Evolutionary conservation across 257 asterid genomes (phyloP).

Genomic region (Craterostigma plantagineum): DNA sequence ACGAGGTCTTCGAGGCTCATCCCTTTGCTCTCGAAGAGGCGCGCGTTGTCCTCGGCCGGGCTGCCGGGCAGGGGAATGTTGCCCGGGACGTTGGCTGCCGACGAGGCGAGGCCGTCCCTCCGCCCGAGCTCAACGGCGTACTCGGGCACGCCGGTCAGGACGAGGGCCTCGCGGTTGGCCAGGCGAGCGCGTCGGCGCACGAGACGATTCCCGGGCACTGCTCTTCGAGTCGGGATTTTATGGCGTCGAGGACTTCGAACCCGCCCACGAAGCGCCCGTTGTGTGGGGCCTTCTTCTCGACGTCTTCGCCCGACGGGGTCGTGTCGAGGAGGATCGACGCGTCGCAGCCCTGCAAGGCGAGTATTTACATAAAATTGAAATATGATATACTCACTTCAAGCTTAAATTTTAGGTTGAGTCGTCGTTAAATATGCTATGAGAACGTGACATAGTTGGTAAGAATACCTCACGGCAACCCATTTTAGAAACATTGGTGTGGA

Average conservation of each 20-base stretch:
- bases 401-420: no score
- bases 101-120: slow-evolving; percentile 30
- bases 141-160: slow-evolving; percentile 23
- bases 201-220: slow-evolving; percentile 51
- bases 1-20: slow-evolving; percentile 30
- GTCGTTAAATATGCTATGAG: no score
- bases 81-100: slow-evolving; percentile 15
- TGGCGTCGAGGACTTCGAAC: slow-evolving; percentile 21
- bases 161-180: slow-evolving; percentile 36
- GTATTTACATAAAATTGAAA: no score
- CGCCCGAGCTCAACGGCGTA: slow-evolving; percentile 29
- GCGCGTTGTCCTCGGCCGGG: slow-evolving; percentile 10
- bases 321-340: slow-evolving; percentile 45
- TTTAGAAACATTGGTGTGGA: no score
- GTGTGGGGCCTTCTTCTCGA: slow-evolving; percentile 30
- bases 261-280: slow-evolving; percentile 31
- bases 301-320: slow-evolving; percentile 24
- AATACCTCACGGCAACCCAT: no score
- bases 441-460: no score
- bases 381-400: no score
- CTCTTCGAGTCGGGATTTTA: slow-evolving; percentile 26
- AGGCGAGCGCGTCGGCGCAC: slow-evolving; percentile 43
- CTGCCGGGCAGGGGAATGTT: slow-evolving; percentile 22
- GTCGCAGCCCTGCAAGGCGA: slow-evolving; percentile 72
- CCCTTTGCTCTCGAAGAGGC: slow-evolving; percentile 26